phyloP scores from a whole-genome alignment of 1,284 basidiomycete species.

The Papiliotrema terrestris region DNA sequence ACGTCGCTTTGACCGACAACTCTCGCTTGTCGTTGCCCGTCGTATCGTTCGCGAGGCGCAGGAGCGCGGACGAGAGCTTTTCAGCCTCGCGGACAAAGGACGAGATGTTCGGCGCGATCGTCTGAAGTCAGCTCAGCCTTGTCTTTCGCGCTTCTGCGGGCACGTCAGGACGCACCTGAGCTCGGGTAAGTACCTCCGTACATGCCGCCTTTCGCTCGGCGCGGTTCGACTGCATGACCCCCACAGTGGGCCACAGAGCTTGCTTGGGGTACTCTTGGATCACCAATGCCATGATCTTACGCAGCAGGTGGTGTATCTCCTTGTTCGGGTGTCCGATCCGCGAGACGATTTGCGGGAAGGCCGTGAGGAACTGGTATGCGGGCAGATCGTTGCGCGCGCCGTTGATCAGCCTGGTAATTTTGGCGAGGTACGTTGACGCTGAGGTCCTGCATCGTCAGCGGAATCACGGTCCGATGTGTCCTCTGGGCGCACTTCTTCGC shows the following conservation, averaged over 20 bases:
- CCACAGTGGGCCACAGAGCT: constrained; percentile 88
- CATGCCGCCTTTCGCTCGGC: constrained; percentile 54
- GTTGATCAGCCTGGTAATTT: constrained; percentile 60
- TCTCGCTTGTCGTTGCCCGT: constrained; percentile 37
- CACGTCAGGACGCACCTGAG: constrained; percentile 29
- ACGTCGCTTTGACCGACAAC: constrained; percentile 50
- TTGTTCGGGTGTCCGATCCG: constrained; percentile 77
- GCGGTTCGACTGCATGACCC: constrained; percentile 82
- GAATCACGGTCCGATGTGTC: neutral
- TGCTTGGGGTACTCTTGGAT: constrained; percentile 84
- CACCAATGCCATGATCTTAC: constrained; percentile 68
- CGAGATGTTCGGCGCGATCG: neutral
- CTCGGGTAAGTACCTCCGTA: constrained; percentile 28
- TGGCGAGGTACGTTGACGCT: constrained; percentile 23
- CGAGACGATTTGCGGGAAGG: constrained; percentile 95
- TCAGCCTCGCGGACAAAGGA: constrained; percentile 35
- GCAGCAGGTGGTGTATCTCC: constrained; percentile 65
- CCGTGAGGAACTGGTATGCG: constrained; percentile 92
- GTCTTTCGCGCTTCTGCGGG: neutral
- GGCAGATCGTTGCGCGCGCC: constrained; percentile 60
- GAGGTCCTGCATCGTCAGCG: constrained; percentile 3
- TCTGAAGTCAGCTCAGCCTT: neutral
- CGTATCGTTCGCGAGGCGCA: constrained; percentile 40
- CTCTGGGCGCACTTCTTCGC: constrained; percentile 23
- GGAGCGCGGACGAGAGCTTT: constrained; percentile 28